Evolutionary conservation across 2,329 filamentous ascomycete species (phyloP).

Genomic region (Dothistroma septosporum): DNA sequence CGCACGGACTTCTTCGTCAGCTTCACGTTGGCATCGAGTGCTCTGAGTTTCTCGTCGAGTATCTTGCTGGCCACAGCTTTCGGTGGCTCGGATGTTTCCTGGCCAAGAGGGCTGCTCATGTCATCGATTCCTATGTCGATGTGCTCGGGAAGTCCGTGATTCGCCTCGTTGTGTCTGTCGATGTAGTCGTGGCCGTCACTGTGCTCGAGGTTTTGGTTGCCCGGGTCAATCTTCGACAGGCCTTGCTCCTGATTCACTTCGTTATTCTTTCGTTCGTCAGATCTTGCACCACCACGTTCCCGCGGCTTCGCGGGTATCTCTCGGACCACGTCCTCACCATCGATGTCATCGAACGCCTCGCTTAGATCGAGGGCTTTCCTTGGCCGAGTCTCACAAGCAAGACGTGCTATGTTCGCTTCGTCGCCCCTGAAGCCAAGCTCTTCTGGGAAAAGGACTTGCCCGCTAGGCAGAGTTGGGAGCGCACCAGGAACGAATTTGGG

Average conservation of each 20-base stretch:
- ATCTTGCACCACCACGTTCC: constrained; percentile 24
- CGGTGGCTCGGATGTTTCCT: neutral
- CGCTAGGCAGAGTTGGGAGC: constrained; percentile 39
- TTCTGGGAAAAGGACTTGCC: constrained; percentile 36
- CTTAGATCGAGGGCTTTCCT: constrained; percentile 17
- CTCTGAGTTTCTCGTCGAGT: constrained; percentile 31
- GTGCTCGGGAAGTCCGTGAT: constrained; percentile 1
- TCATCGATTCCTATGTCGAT: constrained; percentile 12
- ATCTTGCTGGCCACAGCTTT: constrained; percentile 11
- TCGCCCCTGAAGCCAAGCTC: constrained; percentile 15
- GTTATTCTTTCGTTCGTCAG: constrained; percentile 17
- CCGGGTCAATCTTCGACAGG: neutral
- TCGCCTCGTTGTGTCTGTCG: neutral
- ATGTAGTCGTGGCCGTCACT: neutral
- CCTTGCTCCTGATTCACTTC: constrained; percentile 13
- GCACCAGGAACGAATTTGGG: constrained; percentile 34
- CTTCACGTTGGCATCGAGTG: constrained; percentile 25
- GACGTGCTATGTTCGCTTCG: constrained; percentile 5
- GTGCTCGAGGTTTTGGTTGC: constrained; percentile 1
- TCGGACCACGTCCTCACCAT: constrained; percentile 23
- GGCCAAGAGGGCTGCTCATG: neutral
- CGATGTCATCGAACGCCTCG: constrained; percentile 21
- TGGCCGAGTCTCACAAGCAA: constrained; percentile 7
- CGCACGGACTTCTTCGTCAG: constrained; percentile 20
- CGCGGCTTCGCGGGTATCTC: constrained; percentile 17